These are phyloP conservation scores for Alternaria sp. DNA, from an alignment of 2,329 filamentous ascomycete genomes.

Conservation along the genomic window DNA sequence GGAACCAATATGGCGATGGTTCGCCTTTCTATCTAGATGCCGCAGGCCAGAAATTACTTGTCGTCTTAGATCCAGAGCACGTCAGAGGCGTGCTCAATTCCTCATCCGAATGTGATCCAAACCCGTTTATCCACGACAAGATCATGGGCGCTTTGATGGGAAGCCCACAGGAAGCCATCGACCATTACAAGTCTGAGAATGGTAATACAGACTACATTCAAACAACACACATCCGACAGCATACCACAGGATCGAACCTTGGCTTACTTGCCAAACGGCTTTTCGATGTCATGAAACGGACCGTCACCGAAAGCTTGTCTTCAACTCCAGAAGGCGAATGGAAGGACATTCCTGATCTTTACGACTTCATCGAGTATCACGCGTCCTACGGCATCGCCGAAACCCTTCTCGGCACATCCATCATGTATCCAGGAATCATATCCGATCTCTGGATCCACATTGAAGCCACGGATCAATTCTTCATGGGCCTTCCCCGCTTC, in stretches of 20 bases:
- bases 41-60: conserved; percentile 25
- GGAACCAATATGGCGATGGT: conserved; percentile 23
- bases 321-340: background rate
- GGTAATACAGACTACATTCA: conserved; percentile 20
- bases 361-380: conserved; percentile 16
- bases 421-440: conserved; percentile 18
- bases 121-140: conserved; percentile 22
- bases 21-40: conserved; percentile 27
- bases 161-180: conserved; percentile 22
- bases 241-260: conserved; percentile 16
- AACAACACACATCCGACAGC: conserved; percentile 22
- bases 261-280: conserved; percentile 17
- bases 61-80: conserved; percentile 24
- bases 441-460: conserved; percentile 27
- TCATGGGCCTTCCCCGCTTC: conserved; percentile 23
- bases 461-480: conserved; percentile 21
- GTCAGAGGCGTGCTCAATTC: conserved; percentile 19
- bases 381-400: conserved; percentile 16
- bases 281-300: conserved; percentile 14
- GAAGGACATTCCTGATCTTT: conserved; percentile 23
- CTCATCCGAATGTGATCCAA: conserved; percentile 21
- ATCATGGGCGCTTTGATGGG: conserved; percentile 27
- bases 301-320: conserved; percentile 6
- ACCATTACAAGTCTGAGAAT: conserved; percentile 20
- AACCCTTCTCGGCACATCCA: conserved; percentile 18